Percentiles rank a stretch among this genome's conserved stretches.
phyloP scores from a whole-genome alignment of 2,329 filamentous ascomycete genomes.

The Raffaelea ambrosiae region DNA sequence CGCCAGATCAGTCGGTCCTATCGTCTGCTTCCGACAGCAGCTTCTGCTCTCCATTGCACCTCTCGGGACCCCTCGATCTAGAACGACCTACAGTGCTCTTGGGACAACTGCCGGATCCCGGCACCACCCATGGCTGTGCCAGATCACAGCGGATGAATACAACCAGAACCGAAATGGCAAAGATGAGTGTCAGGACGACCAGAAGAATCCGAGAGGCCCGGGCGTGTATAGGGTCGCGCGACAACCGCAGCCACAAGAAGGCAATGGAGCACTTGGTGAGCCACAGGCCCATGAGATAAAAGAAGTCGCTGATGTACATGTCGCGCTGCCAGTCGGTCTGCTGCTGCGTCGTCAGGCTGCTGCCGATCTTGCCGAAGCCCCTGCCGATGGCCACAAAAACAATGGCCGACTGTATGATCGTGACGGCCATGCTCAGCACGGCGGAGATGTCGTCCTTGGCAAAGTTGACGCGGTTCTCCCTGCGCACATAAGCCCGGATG shows the following conservation, averaged over 20 bases:
- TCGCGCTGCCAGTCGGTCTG: slow-evolving; percentile 14
- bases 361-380: slow-evolving; percentile 27
- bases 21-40: no score
- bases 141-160: slow-evolving; percentile 31
- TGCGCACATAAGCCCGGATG: slow-evolving; percentile 28
- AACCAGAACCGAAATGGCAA: slow-evolving; percentile 29
- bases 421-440: slow-evolving; percentile 20
- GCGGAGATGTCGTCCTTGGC: slow-evolving; percentile 26
- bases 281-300: slow-evolving; percentile 31
- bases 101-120: slow-evolving; percentile 18
- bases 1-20: no score
- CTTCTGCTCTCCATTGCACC: no score
- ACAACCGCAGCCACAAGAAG: slow-evolving; percentile 33
- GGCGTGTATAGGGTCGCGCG: slow-evolving; percentile 30
- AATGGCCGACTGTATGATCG: slow-evolving; percentile 25
- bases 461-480: slow-evolving; percentile 19
- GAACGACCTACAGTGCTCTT: slow-evolving; percentile 21
- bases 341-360: slow-evolving; percentile 10
- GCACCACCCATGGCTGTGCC: slow-evolving; percentile 24
- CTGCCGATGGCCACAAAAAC: slow-evolving; percentile 26
- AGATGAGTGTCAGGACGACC: slow-evolving; percentile 24
- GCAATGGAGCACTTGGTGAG: slow-evolving; percentile 33
- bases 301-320: slow-evolving; percentile 29
- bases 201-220: slow-evolving; percentile 25
- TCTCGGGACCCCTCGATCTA: no score